phyloP scores from a whole-genome alignment of 495 filamentous ascomycete species.

The Lophiotrema nucula region DNA sequence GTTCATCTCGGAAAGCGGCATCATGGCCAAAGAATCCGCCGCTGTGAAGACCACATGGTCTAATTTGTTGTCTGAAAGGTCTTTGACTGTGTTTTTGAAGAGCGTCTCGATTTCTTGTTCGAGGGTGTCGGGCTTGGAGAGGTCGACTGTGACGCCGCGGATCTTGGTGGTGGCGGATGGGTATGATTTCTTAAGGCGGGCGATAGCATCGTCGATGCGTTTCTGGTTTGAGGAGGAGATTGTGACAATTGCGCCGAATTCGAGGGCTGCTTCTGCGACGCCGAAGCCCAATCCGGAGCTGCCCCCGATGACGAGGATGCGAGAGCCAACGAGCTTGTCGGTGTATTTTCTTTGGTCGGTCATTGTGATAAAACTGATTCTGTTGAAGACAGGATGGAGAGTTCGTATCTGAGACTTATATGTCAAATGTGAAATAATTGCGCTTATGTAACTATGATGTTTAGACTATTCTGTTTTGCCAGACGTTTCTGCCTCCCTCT shows the following conservation, averaged over 20 bases:
- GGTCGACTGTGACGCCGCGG: constrained; percentile 32
- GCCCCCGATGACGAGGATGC: constrained; percentile 37
- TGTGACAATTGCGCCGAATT: constrained; percentile 33
- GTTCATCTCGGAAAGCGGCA: constrained; percentile 16
- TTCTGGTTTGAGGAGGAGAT: constrained; percentile 39
- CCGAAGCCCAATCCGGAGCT: constrained; percentile 39
- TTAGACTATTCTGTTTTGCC: too few relatives aligned
- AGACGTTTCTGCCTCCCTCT: too few relatives aligned
- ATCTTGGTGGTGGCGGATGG: constrained; percentile 30
- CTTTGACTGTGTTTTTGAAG: constrained; percentile 29
- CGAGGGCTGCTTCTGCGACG: constrained; percentile 43
- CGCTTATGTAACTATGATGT: too few relatives aligned
- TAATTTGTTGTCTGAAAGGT: constrained; percentile 19
- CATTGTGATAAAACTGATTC: too few relatives aligned
- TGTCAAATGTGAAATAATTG: too few relatives aligned
- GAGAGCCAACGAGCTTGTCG: constrained; percentile 20
- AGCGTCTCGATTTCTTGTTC: constrained; percentile 35
- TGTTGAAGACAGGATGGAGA: too few relatives aligned
- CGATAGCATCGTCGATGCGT: constrained; percentile 33
- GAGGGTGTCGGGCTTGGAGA: constrained; percentile 32
- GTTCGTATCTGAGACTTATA: too few relatives aligned
- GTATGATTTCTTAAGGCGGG: constrained; percentile 32
- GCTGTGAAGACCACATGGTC: constrained; percentile 44
- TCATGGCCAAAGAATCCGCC: constrained; percentile 34
- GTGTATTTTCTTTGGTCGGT: constrained; percentile 31